Evolutionary conservation across 441 rosid genomes (phyloP), one percentile per base, ranked within the genome.

Genomic region (Jatropha multifida): DNA sequence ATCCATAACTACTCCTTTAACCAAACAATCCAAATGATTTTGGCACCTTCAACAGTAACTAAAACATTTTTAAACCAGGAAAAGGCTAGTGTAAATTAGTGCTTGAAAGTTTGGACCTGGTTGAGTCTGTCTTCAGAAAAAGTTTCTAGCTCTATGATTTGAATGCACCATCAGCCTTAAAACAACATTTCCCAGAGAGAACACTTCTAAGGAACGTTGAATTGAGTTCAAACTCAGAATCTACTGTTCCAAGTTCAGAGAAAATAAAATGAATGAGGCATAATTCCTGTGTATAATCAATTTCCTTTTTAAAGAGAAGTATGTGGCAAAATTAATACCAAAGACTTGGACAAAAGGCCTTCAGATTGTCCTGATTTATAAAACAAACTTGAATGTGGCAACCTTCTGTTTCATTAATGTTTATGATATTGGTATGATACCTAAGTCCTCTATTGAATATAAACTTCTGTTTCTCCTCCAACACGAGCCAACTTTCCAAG

Each of bases 1-100:
- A 64, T 49, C 23, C 3, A 26, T 37, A 20, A 73, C 69, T 26
- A 15, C 17, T 15, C 55, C 67, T 32, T 56, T 67, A 59, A 48
- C 23, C 54, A 26, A 71, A 32, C 10, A 27, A 69, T 18, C 26
- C 41, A 59, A 65, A 26, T 23, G 40, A 41, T 56, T 68, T 49
- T 60, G 15, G 65, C 58, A 51, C n/a, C 58, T 65, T 60, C 6
- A 37, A 62, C 42, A 4, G 23, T n/a, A 17, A 55, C 6, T 17
- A 27, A 65, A 18, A 41, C 41, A 63, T 27, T 40, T 52, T 38
- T 27, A 69, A 32, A 23, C 63, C 26, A 55, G 37, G 59, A 65
- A 65, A 72, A 5, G 61, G 62, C 49, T 14, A 15, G 65, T 68
- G 68, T 32, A 18, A 60, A 63, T 44, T 52, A 63, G 68, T 40